Evolutionary conservation across 139 green algal genomes (phyloP).

Genomic region (Asterochloris sp.): DNA sequence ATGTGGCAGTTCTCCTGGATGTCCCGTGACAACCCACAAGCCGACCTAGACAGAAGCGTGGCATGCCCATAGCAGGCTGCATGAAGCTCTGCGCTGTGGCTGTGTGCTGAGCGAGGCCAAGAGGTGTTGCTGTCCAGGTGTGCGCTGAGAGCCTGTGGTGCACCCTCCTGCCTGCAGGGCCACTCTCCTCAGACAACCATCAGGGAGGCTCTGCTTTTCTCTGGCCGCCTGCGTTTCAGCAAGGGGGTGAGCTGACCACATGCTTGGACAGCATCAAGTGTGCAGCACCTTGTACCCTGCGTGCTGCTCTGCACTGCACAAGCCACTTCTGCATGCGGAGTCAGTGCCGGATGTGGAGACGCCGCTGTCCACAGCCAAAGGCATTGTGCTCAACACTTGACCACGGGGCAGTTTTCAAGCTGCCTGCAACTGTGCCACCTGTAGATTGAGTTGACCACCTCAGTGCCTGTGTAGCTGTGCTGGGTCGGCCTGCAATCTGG

Average conservation of each 20-base stretch:
- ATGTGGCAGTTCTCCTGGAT: not conserved
- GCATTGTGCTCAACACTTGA: no score
- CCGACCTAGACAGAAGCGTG: not conserved
- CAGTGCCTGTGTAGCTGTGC: no score
- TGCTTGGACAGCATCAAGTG: not conserved
- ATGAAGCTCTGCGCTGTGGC: not conserved
- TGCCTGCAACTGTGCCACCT: no score
- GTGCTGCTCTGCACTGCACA: no score
- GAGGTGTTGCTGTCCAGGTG: not conserved
- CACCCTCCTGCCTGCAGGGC: slow-evolving; percentile 22
- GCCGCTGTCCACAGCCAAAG: no score
- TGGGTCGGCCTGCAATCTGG: no score
- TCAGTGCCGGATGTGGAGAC: no score
- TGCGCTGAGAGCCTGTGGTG: not conserved
- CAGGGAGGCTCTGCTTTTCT: slow-evolving; percentile 44
- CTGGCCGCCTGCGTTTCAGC: slow-evolving; percentile 36
- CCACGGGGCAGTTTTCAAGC: no score
- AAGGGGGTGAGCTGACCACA: slow-evolving; percentile 6
- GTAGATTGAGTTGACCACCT: no score
- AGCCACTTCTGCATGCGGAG: no score
- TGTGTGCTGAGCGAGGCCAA: slow-evolving; percentile 5
- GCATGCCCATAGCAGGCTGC: not conserved
- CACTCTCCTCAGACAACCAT: slow-evolving; percentile 34
- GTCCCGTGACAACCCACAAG: not conserved
- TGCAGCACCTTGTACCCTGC: no score